Evolutionary conservation across 2,329 filamentous ascomycete species (phyloP).

Genomic region (Pestalotiopsis sp.): DNA sequence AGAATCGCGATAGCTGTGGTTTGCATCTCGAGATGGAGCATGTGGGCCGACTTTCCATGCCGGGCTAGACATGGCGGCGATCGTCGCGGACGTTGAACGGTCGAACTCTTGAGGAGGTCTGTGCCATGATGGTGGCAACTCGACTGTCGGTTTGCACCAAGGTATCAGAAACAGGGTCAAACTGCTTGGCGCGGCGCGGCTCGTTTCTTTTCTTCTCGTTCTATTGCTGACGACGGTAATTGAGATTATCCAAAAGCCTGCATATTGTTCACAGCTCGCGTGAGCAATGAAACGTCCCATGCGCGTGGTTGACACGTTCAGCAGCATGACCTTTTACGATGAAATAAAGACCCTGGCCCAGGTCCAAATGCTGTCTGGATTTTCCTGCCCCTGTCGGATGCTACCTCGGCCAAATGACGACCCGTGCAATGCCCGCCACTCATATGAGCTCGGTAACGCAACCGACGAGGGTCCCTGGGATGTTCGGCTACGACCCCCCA

Average conservation of each 20-base stretch:
- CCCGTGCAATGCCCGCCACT: neutral
- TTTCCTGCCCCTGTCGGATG: neutral
- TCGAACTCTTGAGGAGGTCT: neutral
- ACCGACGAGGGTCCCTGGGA: neutral
- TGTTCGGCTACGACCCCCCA: neutral
- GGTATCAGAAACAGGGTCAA: neutral
- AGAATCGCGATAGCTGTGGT: neutral
- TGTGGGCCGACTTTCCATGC: neutral
- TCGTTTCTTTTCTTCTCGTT: neutral
- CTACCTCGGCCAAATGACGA: conserved; percentile 3
- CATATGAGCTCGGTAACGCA: neutral
- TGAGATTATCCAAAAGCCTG: neutral
- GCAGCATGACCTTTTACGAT: neutral
- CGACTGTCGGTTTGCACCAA: no score
- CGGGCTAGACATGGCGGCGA: neutral
- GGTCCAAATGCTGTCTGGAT: neutral
- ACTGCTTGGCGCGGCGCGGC: neutral
- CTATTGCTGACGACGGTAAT: neutral
- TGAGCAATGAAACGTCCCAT: neutral
- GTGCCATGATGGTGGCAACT: no score
- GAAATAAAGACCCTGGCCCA: neutral
- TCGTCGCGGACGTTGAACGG: neutral
- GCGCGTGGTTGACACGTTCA: neutral
- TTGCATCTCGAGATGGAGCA: neutral
- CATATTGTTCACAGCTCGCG: neutral